Evolutionary conservation across 805 yeast genomes (phyloP).

Genomic region (Pichia phayaonensis): DNA sequence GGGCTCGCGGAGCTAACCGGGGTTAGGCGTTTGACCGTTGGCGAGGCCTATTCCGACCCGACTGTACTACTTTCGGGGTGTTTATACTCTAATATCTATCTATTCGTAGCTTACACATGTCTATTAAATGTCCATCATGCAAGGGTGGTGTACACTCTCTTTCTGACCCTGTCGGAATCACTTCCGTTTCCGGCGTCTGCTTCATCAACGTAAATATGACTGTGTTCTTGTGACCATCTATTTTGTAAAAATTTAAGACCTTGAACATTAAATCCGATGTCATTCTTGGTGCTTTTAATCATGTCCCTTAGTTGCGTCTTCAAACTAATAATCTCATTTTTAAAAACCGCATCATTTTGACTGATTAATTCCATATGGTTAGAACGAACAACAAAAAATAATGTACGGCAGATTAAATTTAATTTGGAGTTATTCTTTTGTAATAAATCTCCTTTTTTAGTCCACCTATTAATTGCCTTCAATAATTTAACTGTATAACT

Average conservation of each 20-base stretch:
- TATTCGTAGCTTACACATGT: not conserved
- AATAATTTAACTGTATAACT: constrained; percentile 69
- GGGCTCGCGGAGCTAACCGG: no score
- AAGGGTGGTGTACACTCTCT: constrained; percentile 54
- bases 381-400: constrained; percentile 64
- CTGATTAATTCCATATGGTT: constrained; percentile 74
- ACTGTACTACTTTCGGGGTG: no score
- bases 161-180: constrained; percentile 36
- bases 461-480: constrained; percentile 70
- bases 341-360: constrained; percentile 56
- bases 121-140: constrained; percentile 11
- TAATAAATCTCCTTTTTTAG: constrained; percentile 34
- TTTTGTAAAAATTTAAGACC: constrained; percentile 68
- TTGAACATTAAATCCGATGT: constrained; percentile 76
- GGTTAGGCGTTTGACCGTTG: no score
- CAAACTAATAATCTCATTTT: constrained; percentile 56
- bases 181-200: constrained; percentile 30
- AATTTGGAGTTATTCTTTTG: constrained; percentile 42
- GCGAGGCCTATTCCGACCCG: no score
- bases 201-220: constrained; percentile 64
- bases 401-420: constrained; percentile 61
- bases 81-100: no score
- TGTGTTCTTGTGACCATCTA: constrained; percentile 76
- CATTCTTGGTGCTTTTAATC: constrained; percentile 43
- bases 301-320: constrained; percentile 53